Evolutionary conservation across 1,284 basidiomycete species (phyloP).

Genomic region (Moesziomyces aphidis): DNA sequence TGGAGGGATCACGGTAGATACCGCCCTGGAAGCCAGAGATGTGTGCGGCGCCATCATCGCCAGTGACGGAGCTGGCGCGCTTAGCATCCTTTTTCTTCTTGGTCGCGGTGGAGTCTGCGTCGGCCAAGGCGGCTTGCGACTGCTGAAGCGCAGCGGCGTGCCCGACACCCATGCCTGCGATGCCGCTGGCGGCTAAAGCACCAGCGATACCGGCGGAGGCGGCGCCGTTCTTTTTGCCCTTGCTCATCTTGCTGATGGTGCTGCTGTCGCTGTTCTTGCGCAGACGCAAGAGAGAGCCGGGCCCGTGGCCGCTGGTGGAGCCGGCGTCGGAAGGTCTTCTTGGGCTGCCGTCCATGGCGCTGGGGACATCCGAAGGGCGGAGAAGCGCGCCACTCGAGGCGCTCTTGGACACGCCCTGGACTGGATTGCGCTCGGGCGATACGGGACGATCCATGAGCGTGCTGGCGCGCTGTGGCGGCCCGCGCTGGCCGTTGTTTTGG

Average conservation of each 20-base stretch:
- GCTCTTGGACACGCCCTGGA: constrained; percentile 38
- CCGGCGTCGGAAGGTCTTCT: constrained; percentile 38
- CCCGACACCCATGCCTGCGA: constrained; percentile 58
- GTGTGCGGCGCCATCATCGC: constrained; percentile 11
- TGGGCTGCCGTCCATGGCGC: constrained; percentile 18
- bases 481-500: constrained; percentile 1
- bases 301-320: constrained; percentile 15
- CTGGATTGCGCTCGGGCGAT: constrained; percentile 8
- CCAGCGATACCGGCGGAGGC: constrained; percentile 53
- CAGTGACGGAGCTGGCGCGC: constrained; percentile 2
- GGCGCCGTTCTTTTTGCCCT: constrained; percentile 19
- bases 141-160: constrained; percentile 38
- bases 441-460: constrained; percentile 18
- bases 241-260: constrained; percentile 26
- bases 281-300: constrained; percentile 34
- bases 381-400: constrained; percentile 37
- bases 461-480: constrained; percentile 26
- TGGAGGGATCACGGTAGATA: constrained; percentile 53
- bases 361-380: constrained; percentile 22
- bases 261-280: constrained; percentile 53
- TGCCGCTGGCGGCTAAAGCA: constrained; percentile 57
- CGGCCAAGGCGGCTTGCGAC: constrained; percentile 26
- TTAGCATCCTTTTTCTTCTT: constrained; percentile 28
- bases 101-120: constrained; percentile 7
- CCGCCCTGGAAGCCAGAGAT: constrained; percentile 42